Base-by-base conservation (phyloP, 331 rosid species). In the Cydonia oblonga region DNA sequence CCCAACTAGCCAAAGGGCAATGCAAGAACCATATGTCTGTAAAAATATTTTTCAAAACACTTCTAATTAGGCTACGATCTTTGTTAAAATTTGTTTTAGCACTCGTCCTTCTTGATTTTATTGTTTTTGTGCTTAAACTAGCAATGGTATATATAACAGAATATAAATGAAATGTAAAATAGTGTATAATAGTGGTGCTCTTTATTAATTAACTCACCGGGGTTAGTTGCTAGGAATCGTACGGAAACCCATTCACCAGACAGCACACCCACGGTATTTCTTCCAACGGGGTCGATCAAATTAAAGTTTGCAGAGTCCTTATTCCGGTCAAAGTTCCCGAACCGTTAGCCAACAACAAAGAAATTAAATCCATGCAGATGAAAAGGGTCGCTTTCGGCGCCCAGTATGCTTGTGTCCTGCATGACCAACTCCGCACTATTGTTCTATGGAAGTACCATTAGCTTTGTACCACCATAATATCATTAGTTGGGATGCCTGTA, bases 161-260 rank as follows among this genome's bases (percentile, higher is more conserved):
- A 35, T 9, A 2, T 35, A 35, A 35, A 35, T 35, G 13, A 35
- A 35, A 6, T 32, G 35, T 32, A 32, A 32, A 32, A 32, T 32
- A 32, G 35, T 32, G 9, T 32, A 32, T 32, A 32, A 32, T 32
- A 32, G 35, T 32, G 6, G 9, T 32, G 35, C 35, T 32, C 33
- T 33, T 12, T 59, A 44, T 59, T 16, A 25, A 33, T 33, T 25
- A 3, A n/a, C 74, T 20, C 23, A 78, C 87, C 85, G 40, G 87
- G 90, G 54, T 86, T 86, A 42, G 83, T 76, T 22, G 87, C 85
- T 2, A 78, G 68, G 62, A 86, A 83, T 12, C 85, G 77, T 30
- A 83, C 61, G 4, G 85, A 82, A 10, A 83, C 80, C 90, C 90
- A 86, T 12, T 84, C 90, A 18, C 90, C 89, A 5, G 89, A 75